These are phyloP conservation scores for Xerophyta viscosa DNA, from an alignment of 106 monocot species.

Conservation along the genomic window DNA sequence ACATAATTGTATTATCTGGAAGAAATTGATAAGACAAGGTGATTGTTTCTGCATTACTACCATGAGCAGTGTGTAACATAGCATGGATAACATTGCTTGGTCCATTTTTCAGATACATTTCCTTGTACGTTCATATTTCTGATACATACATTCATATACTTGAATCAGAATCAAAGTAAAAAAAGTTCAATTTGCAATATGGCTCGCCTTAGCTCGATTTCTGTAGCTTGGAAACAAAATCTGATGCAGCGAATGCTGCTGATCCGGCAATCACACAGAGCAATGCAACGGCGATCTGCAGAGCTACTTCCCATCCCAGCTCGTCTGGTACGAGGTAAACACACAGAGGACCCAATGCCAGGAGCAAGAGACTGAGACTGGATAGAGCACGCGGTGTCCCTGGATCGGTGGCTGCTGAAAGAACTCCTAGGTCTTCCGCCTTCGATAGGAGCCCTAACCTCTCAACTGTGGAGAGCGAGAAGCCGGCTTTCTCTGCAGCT, in stretches of 20 bases:
- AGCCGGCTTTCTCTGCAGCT: conserved; percentile 62
- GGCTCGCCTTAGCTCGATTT: conserved; percentile 33
- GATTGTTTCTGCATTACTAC: too few species aligned
- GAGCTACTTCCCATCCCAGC: conserved; percentile 44
- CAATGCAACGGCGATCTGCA: conserved; percentile 56
- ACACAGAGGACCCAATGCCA: conserved; percentile 53
- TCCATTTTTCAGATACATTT: too few species aligned
- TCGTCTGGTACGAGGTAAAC: conserved; percentile 78
- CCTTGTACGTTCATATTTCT: too few species aligned
- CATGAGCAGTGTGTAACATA: too few species aligned
- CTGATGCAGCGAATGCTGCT: conserved; percentile 78
- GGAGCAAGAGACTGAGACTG: conserved; percentile 37
- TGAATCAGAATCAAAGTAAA: too few species aligned
- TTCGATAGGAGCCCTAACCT: conserved; percentile 84
- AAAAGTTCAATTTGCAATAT: too few species aligned
- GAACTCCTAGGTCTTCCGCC: conserved; percentile 70
- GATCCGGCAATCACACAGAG: conserved; percentile 64
- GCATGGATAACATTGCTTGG: too few species aligned
- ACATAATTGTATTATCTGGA: too few species aligned
- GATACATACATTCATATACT: too few species aligned
- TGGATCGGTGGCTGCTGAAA: conserved; percentile 84
- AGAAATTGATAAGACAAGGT: too few species aligned
- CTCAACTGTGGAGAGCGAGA: conserved; percentile 77
- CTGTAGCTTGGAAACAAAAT: conserved; percentile 73
- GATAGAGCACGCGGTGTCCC: conserved; percentile 47